Conservation (phyloP, 495 filamentous ascomycete genomes). For the Pseudevernia furfuracea region DNA sequence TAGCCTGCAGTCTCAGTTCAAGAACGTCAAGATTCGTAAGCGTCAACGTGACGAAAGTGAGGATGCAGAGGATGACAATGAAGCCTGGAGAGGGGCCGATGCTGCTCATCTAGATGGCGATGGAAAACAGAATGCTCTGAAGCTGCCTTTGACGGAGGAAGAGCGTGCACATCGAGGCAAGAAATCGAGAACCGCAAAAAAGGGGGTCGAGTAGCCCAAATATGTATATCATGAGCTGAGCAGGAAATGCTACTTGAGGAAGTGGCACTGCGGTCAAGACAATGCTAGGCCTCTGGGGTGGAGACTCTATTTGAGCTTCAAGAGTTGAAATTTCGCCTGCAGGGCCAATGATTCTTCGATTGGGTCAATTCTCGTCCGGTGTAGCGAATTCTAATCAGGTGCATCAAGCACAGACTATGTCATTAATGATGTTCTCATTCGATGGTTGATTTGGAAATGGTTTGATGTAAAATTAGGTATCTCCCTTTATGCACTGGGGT, state of each 20-base stretch:
- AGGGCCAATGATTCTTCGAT: neutral
- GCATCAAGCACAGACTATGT: neutral
- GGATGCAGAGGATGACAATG: conserved; percentile 2
- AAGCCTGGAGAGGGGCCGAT: neutral
- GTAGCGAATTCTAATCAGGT: neutral
- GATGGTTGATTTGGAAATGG: neutral
- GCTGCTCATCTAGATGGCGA: neutral
- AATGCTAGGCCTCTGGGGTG: neutral
- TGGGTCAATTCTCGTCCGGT: neutral
- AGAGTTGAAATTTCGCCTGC: neutral
- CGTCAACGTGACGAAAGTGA: neutral
- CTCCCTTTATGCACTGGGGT: neutral
- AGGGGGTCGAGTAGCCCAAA: neutral
- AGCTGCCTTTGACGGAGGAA: neutral
- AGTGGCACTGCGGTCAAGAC: neutral
- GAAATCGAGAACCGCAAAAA: neutral
- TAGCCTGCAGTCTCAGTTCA: neutral
- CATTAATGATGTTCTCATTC: neutral
- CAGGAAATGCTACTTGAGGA: neutral
- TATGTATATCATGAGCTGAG: neutral
- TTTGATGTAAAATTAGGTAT: neutral
- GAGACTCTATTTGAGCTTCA: neutral
- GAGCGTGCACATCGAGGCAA: conserved; percentile 3
- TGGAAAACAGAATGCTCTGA: neutral
- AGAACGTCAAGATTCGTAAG: conserved; percentile 8